phyloP scores from a whole-genome alignment of 768 basidiomycete genomes.

The Daedalea quercina region DNA sequence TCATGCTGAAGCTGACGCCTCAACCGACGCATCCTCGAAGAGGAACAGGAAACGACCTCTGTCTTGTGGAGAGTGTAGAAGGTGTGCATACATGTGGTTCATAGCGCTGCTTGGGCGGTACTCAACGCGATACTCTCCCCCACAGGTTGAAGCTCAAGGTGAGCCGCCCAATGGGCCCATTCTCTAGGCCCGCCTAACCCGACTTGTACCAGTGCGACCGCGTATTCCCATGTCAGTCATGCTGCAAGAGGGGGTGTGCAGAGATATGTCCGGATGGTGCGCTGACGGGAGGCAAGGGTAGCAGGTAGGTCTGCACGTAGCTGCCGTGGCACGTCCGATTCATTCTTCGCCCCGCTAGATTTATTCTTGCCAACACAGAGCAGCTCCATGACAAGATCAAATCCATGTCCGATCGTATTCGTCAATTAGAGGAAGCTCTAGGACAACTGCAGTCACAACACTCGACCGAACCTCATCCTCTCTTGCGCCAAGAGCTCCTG shows the following conservation, averaged over 20 bases:
- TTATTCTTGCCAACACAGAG: conserved; percentile 70
- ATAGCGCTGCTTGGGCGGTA: too few species aligned
- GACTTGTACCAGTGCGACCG: conserved; percentile 46
- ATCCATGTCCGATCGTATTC: conserved; percentile 51
- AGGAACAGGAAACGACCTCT: conserved; percentile 36
- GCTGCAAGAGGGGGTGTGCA: conserved; percentile 30
- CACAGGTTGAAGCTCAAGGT: conserved; percentile 64
- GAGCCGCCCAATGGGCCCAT: conserved; percentile 24
- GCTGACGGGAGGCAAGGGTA: conserved; percentile 69
- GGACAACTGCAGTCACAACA: conserved; percentile 40
- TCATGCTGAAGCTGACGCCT: conserved; percentile 16
- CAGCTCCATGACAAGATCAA: conserved; percentile 65
- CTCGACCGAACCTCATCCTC: conserved; percentile 45
- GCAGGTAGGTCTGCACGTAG: conserved; percentile 36
- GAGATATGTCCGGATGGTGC: conserved; percentile 35
- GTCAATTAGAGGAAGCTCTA: conserved; percentile 61
- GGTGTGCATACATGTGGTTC: conserved; percentile 28
- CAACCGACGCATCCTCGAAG: conserved; percentile 20
- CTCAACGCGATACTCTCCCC: background rate
- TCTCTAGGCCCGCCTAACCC: conserved; percentile 50
- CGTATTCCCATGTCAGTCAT: conserved; percentile 51
- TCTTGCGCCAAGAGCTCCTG: conserved; percentile 50
- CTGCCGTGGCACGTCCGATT: conserved; percentile 49
- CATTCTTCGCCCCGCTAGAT: conserved; percentile 30
- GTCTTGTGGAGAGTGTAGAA: conserved; percentile 65